phyloP scores from a whole-genome alignment of 345 rosid genomes.

The Camelina hispida region DNA sequence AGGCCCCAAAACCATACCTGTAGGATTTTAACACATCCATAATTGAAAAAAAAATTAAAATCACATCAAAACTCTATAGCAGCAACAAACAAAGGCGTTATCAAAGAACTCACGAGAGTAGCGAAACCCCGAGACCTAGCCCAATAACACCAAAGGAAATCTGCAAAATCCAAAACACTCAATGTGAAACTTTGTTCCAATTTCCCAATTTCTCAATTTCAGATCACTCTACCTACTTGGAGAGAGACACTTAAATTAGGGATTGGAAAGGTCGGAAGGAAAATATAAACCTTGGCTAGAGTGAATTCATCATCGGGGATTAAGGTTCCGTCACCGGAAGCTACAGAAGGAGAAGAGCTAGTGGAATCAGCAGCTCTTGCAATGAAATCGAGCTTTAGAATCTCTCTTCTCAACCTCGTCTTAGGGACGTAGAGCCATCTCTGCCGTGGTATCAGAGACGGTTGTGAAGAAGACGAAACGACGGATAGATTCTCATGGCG shows the following conservation, averaged over 20 bases:
- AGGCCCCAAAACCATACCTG: slow-evolving; percentile 96
- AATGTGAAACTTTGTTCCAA: not conserved
- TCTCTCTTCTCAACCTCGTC: slow-evolving; percentile 29
- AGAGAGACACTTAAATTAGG: not conserved
- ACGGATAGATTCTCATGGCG: slow-evolving; percentile 45
- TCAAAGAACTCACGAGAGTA: slow-evolving; percentile 72
- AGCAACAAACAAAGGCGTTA: not conserved
- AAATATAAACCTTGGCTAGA: slow-evolving; percentile 67
- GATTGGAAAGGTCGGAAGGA: not conserved
- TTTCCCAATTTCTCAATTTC: slow-evolving; percentile 7
- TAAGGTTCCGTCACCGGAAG: slow-evolving; percentile 51
- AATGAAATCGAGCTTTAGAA: slow-evolving; percentile 39
- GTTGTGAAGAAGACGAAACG: slow-evolving; percentile 44
- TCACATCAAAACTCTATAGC: slow-evolving; percentile 17
- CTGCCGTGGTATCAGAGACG: slow-evolving; percentile 30
- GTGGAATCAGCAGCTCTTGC: slow-evolving; percentile 75
- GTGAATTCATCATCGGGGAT: slow-evolving; percentile 79
- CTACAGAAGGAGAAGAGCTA: slow-evolving; percentile 50
- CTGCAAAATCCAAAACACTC: slow-evolving; percentile 51
- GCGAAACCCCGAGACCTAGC: slow-evolving; percentile 75
- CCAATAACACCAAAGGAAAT: slow-evolving; percentile 93
- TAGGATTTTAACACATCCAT: slow-evolving; percentile 23
- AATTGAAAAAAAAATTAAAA: not conserved
- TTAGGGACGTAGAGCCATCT: slow-evolving; percentile 37
- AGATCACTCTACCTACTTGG: not conserved